Conservation (phyloP, 768 basidiomycete species). For the Russula compacta region DNA sequence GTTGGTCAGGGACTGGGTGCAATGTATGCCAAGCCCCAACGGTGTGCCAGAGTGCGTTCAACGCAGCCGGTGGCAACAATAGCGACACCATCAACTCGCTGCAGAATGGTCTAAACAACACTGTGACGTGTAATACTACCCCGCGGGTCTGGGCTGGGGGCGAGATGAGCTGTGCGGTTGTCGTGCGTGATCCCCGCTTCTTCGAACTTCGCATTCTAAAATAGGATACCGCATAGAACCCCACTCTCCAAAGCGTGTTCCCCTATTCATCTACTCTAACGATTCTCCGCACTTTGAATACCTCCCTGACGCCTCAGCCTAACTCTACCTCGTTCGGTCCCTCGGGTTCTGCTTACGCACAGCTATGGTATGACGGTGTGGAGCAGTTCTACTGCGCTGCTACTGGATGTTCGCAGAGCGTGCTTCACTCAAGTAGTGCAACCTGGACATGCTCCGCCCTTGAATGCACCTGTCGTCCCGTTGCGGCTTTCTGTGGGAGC, state of each 20-base stretch:
- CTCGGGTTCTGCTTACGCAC: constrained; percentile 48
- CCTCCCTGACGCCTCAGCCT: constrained; percentile 59
- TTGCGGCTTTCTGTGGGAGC: constrained; percentile 70
- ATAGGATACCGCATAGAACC: constrained; percentile 44
- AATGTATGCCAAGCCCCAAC: constrained; percentile 64
- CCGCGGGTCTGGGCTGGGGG: constrained; percentile 69
- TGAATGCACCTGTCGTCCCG: constrained; percentile 59
- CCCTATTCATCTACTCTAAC: constrained; percentile 65
- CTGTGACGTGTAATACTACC: constrained; percentile 61
- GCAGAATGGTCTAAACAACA: constrained; percentile 44
- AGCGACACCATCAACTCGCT: constrained; percentile 13
- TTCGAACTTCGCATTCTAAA: neutral
- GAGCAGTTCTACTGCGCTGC: constrained; percentile 87
- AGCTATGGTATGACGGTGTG: constrained; percentile 69
- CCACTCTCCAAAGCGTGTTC: constrained; percentile 70
- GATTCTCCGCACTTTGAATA: constrained; percentile 67
- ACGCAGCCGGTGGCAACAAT: constrained; percentile 32
- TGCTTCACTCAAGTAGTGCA: constrained; percentile 33
- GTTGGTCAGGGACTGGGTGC: constrained; percentile 73
- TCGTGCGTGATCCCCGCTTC: constrained; percentile 33
- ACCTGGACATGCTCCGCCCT: constrained; percentile 70
- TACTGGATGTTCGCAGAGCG: constrained; percentile 55
- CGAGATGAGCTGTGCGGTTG: constrained; percentile 78
- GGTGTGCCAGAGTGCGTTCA: constrained; percentile 61
- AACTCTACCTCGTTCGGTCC: constrained; percentile 51